Percentiles rank a stretch among this genome's conserved stretches.
Conservation (phyloP, 2,329 filamentous ascomycete genomes). For the Botrytis porri region DNA sequence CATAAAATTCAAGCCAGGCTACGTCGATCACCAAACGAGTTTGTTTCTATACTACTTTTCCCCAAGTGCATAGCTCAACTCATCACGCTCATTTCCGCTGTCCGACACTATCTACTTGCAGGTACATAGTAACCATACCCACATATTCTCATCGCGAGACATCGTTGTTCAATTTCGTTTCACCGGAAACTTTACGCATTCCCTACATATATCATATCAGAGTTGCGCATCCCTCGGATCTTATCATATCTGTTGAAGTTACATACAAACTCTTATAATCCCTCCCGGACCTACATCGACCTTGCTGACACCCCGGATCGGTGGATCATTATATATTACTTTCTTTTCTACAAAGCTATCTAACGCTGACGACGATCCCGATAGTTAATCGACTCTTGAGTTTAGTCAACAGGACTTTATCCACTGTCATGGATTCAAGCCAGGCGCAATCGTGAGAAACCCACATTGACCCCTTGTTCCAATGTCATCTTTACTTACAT, state of each 20-base stretch:
- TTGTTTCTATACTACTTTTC: conserved; percentile 40
- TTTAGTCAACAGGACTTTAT: conserved; percentile 32
- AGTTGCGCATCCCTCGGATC: conserved; percentile 35
- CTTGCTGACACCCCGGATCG: conserved; percentile 22
- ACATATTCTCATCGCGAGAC: conserved; percentile 42
- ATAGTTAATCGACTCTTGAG: conserved; percentile 28
- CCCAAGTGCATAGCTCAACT: conserved; percentile 41
- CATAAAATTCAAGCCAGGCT: conserved; percentile 45
- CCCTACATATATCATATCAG: conserved; percentile 43
- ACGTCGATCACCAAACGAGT: conserved; percentile 43
- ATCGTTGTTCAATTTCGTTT: conserved; percentile 41
- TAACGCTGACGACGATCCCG: conserved; percentile 37
- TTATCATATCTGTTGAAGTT: conserved; percentile 37
- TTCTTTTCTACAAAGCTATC: conserved; percentile 25
- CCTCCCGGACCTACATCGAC: conserved; percentile 20
- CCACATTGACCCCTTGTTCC: conserved; percentile 29
- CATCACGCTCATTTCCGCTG: conserved; percentile 41
- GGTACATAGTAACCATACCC: conserved; percentile 39
- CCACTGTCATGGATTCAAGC: conserved; percentile 49
- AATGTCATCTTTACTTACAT: conserved; percentile 41
- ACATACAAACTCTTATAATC: conserved; percentile 24
- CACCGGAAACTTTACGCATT: conserved; percentile 41
- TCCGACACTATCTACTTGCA: conserved; percentile 28
- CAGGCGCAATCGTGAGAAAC: conserved; percentile 52
- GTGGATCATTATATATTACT: conserved; percentile 31